A percentile compares a stretch with the other conserved stretches of the same genome.
These are phyloP conservation scores for Cercospora zeae-maydis DNA, from an alignment of 2,329 filamentous ascomycete genomes.

Conservation along the genomic window DNA sequence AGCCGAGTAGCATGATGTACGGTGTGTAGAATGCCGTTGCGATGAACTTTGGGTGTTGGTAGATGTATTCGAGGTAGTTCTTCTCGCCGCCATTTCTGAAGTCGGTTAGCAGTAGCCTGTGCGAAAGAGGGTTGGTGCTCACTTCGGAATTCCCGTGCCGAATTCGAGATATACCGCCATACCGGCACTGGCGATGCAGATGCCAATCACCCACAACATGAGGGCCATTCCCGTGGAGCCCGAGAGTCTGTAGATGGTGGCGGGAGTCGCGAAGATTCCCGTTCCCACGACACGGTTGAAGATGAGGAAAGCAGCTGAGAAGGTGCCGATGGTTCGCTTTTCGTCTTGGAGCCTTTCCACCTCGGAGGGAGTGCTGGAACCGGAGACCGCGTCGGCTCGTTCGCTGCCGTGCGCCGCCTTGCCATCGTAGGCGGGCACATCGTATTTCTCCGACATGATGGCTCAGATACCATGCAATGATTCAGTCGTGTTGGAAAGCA, in stretches of 20 bases:
- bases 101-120: slow-evolving; percentile 39
- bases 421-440: background rate
- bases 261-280: slow-evolving; percentile 41
- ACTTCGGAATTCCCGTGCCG: slow-evolving; percentile 31
- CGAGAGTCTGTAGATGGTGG: slow-evolving; percentile 54
- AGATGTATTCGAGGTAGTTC: slow-evolving; percentile 66
- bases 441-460: background rate
- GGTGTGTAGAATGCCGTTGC: slow-evolving; percentile 63
- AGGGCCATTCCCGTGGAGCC: slow-evolving; percentile 61
- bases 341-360: background rate
- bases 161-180: slow-evolving; percentile 60
- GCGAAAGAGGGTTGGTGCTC: slow-evolving; percentile 55
- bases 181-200: slow-evolving; percentile 54
- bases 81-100: slow-evolving; percentile 53
- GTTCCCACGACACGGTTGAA: background rate
- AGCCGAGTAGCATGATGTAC: slow-evolving; percentile 60
- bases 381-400: background rate
- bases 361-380: background rate
- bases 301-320: background rate
- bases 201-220: slow-evolving; percentile 63
- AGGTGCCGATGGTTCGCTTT: background rate
- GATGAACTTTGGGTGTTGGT: slow-evolving; percentile 60
- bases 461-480: background rate
- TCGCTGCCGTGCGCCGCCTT: background rate
- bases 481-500: background rate